Conservation (phyloP, 1,284 basidiomycete species). For the Tausonia pullulans region DNA sequence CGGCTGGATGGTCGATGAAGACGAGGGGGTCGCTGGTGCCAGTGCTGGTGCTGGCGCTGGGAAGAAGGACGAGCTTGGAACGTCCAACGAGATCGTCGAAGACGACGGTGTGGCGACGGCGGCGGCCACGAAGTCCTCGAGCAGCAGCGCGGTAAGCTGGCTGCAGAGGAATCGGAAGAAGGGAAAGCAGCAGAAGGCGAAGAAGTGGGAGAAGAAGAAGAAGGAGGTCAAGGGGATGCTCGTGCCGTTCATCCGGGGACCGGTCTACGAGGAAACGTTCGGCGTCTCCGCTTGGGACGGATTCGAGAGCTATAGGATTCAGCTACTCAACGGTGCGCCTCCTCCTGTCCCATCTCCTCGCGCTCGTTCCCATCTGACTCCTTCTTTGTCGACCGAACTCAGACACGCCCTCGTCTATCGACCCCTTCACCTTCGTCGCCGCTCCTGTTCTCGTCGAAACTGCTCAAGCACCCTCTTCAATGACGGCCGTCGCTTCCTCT, state of each 20-base stretch:
- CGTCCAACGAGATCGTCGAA: too few relatives aligned
- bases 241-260: slow-evolving; percentile 63
- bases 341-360: background rate
- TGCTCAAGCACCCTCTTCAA: background rate
- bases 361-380: background rate
- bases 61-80: slow-evolving; percentile 22
- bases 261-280: slow-evolving; percentile 55
- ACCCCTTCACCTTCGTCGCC: slow-evolving; percentile 66
- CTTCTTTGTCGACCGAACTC: background rate
- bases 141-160: slow-evolving; percentile 43
- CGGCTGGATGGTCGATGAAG: slow-evolving; percentile 65
- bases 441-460: slow-evolving; percentile 22
- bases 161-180: slow-evolving; percentile 44
- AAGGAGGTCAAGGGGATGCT: slow-evolving; percentile 48
- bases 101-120: too few relatives aligned
- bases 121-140: slow-evolving; percentile 27
- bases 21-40: slow-evolving; percentile 40
- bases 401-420: slow-evolving; percentile 61
- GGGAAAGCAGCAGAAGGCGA: slow-evolving; percentile 46
- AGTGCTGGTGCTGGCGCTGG: slow-evolving; percentile 36
- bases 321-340: slow-evolving; percentile 60
- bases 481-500: slow-evolving; percentile 1
- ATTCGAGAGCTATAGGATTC: slow-evolving; percentile 57
- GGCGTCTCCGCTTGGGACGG: slow-evolving; percentile 51
- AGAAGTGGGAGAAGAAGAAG: slow-evolving; percentile 43